phyloP scores from a whole-genome alignment of 257 asterid genomes.

The Gentiana macrophylla region DNA sequence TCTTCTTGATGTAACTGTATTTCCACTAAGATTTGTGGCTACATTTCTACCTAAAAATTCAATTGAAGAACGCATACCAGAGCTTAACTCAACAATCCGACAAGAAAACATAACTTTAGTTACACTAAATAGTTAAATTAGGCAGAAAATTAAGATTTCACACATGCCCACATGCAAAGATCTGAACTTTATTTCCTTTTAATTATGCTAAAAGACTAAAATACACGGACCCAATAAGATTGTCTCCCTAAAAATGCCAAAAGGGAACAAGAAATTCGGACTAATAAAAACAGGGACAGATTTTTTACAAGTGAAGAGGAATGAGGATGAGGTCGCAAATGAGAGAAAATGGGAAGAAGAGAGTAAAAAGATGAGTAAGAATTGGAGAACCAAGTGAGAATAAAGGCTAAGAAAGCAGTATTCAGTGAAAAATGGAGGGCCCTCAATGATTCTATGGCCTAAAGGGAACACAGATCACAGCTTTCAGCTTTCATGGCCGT shows the following conservation, averaged over 20 bases:
- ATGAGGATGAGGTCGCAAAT: not conserved
- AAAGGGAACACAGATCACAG: constrained; percentile 25
- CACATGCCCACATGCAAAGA: constrained; percentile 25
- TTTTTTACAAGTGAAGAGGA: too few relatives aligned
- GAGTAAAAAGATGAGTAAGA: not conserved
- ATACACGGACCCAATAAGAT: constrained; percentile 6
- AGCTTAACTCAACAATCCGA: constrained; percentile 14
- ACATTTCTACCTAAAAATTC: constrained; percentile 1
- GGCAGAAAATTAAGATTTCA: constrained; percentile 14
- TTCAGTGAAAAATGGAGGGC: constrained; percentile 25
- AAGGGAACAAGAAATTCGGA: not conserved
- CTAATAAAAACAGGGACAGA: not conserved
- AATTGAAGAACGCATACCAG: constrained; percentile 11
- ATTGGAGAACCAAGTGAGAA: constrained; percentile 1
- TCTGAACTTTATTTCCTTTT: constrained; percentile 7
- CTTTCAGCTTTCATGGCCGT: constrained; percentile 21
- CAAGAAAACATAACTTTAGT: constrained; percentile 12
- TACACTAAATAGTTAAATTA: constrained; percentile 2
- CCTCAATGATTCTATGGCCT: constrained; percentile 14
- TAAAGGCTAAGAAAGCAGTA: constrained; percentile 7
- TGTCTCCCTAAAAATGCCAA: not conserved
- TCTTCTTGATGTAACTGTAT: not conserved
- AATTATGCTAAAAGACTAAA: not conserved
- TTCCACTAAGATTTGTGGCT: constrained; percentile 1
- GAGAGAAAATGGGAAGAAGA: not conserved